These are phyloP conservation scores for Hygrophila difformis DNA, from an alignment of 257 asterid species.

Conservation along the genomic window DNA sequence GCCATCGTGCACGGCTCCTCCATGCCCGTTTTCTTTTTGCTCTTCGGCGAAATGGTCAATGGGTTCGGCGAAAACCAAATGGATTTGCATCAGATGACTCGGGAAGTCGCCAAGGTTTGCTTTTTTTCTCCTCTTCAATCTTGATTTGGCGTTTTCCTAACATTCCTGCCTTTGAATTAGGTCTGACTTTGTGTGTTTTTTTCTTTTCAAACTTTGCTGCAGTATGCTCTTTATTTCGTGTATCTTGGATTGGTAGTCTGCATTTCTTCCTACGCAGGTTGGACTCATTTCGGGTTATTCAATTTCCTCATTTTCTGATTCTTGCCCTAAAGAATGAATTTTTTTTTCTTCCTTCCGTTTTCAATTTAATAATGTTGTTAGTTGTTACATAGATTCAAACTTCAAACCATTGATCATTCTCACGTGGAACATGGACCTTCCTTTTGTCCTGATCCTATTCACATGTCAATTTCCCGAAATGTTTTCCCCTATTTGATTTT, in stretches of 20 bases:
- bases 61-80: slow-evolving; percentile 92
- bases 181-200: slow-evolving; percentile 33
- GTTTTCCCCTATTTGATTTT: slow-evolving; percentile 26
- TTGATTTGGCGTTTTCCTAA: background rate
- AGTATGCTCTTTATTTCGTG: slow-evolving; percentile 95
- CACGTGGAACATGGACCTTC: slow-evolving; percentile 97
- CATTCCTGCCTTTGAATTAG: slow-evolving; percentile 33
- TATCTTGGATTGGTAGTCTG: slow-evolving; percentile 90
- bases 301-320: background rate
- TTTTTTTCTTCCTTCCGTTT: no score
- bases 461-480: slow-evolving; percentile 48
- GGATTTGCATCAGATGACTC: slow-evolving; percentile 67
- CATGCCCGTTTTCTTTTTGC: slow-evolving; percentile 96
- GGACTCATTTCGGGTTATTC: slow-evolving; percentile 13
- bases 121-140: background rate
- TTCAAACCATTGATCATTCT: no score
- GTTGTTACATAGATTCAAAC: no score
- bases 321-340: no score
- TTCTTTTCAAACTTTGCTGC: slow-evolving; percentile 31
- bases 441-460: slow-evolving; percentile 55
- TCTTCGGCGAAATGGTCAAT: slow-evolving; percentile 92
- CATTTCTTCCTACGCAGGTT: slow-evolving; percentile 94
- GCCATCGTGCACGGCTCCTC: slow-evolving; percentile 92
- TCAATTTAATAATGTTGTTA: no score
- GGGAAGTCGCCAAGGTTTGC: slow-evolving; percentile 64